Percentiles rank a stretch among this genome's conserved stretches.
Conservation (phyloP, 257 asterid species). For the Solanum chiquidenum region DNA sequence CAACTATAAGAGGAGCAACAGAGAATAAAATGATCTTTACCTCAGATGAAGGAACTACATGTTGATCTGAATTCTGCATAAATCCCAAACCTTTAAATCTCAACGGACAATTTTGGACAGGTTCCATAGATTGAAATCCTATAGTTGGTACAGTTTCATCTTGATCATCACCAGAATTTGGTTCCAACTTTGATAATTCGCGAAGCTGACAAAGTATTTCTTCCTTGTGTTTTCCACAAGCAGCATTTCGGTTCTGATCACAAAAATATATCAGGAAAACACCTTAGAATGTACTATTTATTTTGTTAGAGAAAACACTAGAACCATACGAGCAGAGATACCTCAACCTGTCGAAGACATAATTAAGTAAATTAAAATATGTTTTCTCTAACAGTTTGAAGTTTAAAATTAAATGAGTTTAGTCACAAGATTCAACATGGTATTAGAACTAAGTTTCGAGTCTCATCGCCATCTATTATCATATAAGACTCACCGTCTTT, state of each 20-base stretch:
- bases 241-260: slow-evolving; percentile 75
- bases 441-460: neutral
- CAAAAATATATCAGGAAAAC: neutral
- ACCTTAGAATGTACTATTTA: neutral
- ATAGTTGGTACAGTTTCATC: slow-evolving; percentile 25
- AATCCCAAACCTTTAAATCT: slow-evolving; percentile 16
- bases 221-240: slow-evolving; percentile 74
- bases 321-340: neutral
- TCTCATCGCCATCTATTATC: neutral
- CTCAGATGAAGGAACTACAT: slow-evolving; percentile 35
- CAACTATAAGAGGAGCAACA: neutral
- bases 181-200: slow-evolving; percentile 54
- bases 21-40: slow-evolving; percentile 11
- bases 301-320: neutral
- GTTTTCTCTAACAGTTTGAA: neutral
- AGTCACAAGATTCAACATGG: neutral
- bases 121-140: slow-evolving; percentile 21
- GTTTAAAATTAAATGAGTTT: neutral
- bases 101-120: slow-evolving; percentile 16
- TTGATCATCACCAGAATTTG: slow-evolving; percentile 34
- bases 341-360: neutral
- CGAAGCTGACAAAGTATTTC: slow-evolving; percentile 75
- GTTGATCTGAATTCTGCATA: slow-evolving; percentile 18
- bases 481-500: neutral
- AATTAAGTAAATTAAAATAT: neutral